Base-by-base conservation (phyloP, 2,329 filamentous ascomycete genomes). In the Metarhizium robertsii region DNA sequence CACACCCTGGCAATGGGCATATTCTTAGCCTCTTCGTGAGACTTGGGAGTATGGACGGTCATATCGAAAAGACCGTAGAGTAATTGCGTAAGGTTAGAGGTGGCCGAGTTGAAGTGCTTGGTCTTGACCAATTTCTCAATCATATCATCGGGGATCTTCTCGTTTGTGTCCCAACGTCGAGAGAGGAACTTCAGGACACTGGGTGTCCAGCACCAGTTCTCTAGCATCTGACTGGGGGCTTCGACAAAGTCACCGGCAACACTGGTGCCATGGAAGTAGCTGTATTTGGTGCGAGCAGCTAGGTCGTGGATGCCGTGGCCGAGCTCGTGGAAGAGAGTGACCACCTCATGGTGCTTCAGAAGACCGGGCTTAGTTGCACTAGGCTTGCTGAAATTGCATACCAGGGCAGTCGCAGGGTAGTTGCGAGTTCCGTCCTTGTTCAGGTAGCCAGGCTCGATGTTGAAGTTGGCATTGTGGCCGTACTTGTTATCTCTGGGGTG, bases 361-460 rank as follows among this genome's bases (percentile, higher is more conserved):
- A 92, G 77, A 25, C 84, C 88, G 4, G 88, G 88, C 70, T 90
- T 91, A 66, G 80, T 87, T 10, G 82, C 74, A 1, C 86, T 88
- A 2, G 88, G 86, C 71, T 92, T 92, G 66, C 84, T 88, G 69
- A 92, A 92, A 73, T 92, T 92, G 79, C 88, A 92, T 11, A 92
- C 88, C 11, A 92, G 76, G 1, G 88, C 87, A 0, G 88, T 92
- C 1, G 86, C 86, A 6, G 88, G 88, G 68, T 91, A 92, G 55
- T 84, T 79, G 54, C 87, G 80, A 40, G 81, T 85, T 59, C 87
- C 88, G 58, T 90, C 82, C 53, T 80, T 75, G 56, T 79, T 75
- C 55, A 84, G 72, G 71, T 81, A 90, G 29, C 87, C 87, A 1
- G 88, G 87, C 70, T 90, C 84, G 2, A 94, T 71, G 69, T 85